A percentile compares a stretch with the other conserved stretches of the same genome.
phyloP scores from a whole-genome alignment of 2,329 filamentous ascomycete genomes.

The Sordariomycetes sp. region DNA sequence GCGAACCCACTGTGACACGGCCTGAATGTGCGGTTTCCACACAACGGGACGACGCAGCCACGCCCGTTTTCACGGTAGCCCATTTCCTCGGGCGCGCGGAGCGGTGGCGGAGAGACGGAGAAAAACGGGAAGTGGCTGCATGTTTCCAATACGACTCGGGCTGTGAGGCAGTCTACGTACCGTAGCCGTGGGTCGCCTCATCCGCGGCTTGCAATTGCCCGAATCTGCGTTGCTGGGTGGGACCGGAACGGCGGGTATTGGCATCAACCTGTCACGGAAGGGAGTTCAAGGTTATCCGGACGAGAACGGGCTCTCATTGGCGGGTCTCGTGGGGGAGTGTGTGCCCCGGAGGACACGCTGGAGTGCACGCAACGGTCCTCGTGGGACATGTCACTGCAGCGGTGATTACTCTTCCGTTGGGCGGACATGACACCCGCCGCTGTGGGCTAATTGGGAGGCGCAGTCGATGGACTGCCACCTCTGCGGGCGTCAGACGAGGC shows the following conservation, averaged over 20 bases:
- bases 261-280: neutral
- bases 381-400: neutral
- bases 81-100: neutral
- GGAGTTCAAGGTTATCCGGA: neutral
- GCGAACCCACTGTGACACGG: conserved; percentile 4
- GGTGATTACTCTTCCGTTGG: neutral
- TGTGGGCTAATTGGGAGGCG: neutral
- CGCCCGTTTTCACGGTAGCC: neutral
- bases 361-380: neutral
- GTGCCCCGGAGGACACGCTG: neutral
- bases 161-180: neutral
- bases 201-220: neutral
- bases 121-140: neutral
- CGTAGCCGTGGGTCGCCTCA: neutral
- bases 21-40: neutral
- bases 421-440: neutral
- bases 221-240: neutral
- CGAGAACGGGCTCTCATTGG: neutral
- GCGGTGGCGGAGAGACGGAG: neutral
- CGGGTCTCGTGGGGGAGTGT: neutral
- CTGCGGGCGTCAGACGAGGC: neutral
- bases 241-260: neutral
- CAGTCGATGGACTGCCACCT: neutral
- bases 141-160: neutral
- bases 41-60: neutral